Conservation (phyloP, 2,329 filamentous ascomycete genomes). For the Diaporthe vaccinii region DNA sequence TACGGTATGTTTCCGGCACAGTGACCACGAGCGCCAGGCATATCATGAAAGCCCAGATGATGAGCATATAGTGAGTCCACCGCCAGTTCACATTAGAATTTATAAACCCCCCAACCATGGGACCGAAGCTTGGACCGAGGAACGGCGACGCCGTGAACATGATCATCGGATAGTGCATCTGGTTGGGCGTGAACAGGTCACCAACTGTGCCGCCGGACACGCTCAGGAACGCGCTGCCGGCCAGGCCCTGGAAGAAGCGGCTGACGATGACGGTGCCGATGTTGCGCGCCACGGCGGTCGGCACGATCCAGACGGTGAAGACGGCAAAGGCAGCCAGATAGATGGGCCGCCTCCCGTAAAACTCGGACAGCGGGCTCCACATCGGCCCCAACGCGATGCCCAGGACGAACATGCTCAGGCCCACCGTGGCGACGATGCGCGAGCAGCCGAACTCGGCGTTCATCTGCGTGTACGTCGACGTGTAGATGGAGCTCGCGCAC, state of each 20-base stretch:
- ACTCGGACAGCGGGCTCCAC: slow-evolving; percentile 77
- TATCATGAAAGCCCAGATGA: slow-evolving; percentile 83
- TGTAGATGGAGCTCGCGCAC: slow-evolving; percentile 90
- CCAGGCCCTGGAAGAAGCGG: slow-evolving; percentile 82
- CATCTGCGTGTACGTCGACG: slow-evolving; percentile 83
- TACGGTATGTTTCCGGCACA: slow-evolving; percentile 89
- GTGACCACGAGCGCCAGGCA: slow-evolving; percentile 75
- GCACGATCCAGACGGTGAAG: slow-evolving; percentile 85
- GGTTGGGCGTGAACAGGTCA: slow-evolving; percentile 78
- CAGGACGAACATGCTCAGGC: slow-evolving; percentile 85
- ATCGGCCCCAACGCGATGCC: slow-evolving; percentile 77
- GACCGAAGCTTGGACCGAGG: slow-evolving; percentile 71
- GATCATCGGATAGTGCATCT: slow-evolving; percentile 86
- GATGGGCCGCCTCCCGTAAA: slow-evolving; percentile 86
- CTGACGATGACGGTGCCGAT: slow-evolving; percentile 83
- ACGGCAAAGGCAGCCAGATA: slow-evolving; percentile 81
- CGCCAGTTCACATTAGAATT: slow-evolving; percentile 81
- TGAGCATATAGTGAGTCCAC: slow-evolving; percentile 86
- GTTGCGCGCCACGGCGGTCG: slow-evolving; percentile 84
- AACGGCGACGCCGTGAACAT: slow-evolving; percentile 79
- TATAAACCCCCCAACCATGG: slow-evolving; percentile 82
- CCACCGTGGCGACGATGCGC: slow-evolving; percentile 80
- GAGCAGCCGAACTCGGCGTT: slow-evolving; percentile 80
- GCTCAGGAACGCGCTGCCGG: slow-evolving; percentile 76
- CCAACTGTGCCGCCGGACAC: slow-evolving; percentile 90